These are phyloP conservation scores for Pterocarpus macrocarpus DNA, from an alignment of 306 rosid genomes.

Conservation along the genomic window DNA sequence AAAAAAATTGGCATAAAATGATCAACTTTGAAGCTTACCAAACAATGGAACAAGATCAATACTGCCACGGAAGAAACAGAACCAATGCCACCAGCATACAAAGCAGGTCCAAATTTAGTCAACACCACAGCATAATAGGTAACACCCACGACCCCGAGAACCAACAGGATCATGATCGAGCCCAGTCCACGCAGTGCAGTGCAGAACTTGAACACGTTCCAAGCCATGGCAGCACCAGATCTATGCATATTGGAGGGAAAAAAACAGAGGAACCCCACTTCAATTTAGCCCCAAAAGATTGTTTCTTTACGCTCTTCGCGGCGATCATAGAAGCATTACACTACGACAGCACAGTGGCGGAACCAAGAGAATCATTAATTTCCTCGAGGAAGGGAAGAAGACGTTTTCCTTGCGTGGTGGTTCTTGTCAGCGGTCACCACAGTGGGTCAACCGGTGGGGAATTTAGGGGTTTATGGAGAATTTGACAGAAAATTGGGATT, in stretches of 20 bases:
- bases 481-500: background rate
- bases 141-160: slow-evolving; percentile 83
- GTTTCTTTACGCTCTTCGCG: background rate
- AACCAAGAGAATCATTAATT: slow-evolving; percentile 5
- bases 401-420: too few species aligned
- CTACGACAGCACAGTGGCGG: background rate
- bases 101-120: slow-evolving; percentile 75
- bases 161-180: slow-evolving; percentile 78
- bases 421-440: too few species aligned
- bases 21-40: slow-evolving; percentile 58
- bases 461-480: background rate
- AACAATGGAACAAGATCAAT: slow-evolving; percentile 72
- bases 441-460: too few species aligned
- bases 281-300: slow-evolving; percentile 6
- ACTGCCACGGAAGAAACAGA: slow-evolving; percentile 58
- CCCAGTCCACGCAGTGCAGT: slow-evolving; percentile 82
- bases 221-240: slow-evolving; percentile 83
- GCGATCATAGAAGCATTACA: background rate
- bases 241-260: slow-evolving; percentile 63
- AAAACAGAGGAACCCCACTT: slow-evolving; percentile 18
- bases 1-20: background rate
- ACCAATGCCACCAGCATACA: slow-evolving; percentile 60
- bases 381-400: background rate
- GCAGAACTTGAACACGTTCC: slow-evolving; percentile 92
- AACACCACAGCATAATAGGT: slow-evolving; percentile 78